Percentiles rank a stretch among this genome's conserved stretches.
Conservation (phyloP, 23 red algal genomes). For the Gracilariopsis chorda region DNA sequence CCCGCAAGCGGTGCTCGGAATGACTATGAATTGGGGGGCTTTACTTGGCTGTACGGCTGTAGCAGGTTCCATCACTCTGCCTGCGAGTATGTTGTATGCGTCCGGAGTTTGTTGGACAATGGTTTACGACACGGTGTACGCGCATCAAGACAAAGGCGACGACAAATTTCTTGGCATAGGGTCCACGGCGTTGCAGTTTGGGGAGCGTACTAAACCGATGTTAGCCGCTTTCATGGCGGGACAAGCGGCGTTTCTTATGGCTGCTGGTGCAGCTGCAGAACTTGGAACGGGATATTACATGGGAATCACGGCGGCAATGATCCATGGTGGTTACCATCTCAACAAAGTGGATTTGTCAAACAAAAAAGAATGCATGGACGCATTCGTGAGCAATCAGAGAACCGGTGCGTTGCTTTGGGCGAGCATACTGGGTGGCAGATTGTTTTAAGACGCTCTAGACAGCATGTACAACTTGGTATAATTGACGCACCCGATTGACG, state of each 20-base stretch:
- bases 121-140: slow-evolving; percentile 99
- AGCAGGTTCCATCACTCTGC: slow-evolving; percentile 6
- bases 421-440: slow-evolving; percentile 35
- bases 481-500: slow-evolving; percentile 49
- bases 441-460: neutral
- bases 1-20: slow-evolving; percentile 87
- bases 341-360: slow-evolving; percentile 22
- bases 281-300: slow-evolving; percentile 40
- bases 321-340: slow-evolving; percentile 31
- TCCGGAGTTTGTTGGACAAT: slow-evolving; percentile 83
- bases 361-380: neutral
- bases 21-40: slow-evolving; percentile 88
- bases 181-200: slow-evolving; percentile 77
- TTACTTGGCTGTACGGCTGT: slow-evolving; percentile 78
- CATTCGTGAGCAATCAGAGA: slow-evolving; percentile 49
- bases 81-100: slow-evolving; percentile 53
- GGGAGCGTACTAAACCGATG: slow-evolving; percentile 13
- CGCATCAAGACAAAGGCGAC: slow-evolving; percentile 79
- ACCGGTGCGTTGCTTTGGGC: slow-evolving; percentile 50
- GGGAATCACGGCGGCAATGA: slow-evolving; percentile 15
- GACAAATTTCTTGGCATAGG: slow-evolving; percentile 62
- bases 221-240: slow-evolving; percentile 20
- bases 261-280: slow-evolving; percentile 26
- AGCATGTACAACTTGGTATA: neutral
- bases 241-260: slow-evolving; percentile 26